Evolutionary conservation across 2,329 filamentous ascomycete genomes (phyloP).

Genomic region (Cladosporium sp.): DNA sequence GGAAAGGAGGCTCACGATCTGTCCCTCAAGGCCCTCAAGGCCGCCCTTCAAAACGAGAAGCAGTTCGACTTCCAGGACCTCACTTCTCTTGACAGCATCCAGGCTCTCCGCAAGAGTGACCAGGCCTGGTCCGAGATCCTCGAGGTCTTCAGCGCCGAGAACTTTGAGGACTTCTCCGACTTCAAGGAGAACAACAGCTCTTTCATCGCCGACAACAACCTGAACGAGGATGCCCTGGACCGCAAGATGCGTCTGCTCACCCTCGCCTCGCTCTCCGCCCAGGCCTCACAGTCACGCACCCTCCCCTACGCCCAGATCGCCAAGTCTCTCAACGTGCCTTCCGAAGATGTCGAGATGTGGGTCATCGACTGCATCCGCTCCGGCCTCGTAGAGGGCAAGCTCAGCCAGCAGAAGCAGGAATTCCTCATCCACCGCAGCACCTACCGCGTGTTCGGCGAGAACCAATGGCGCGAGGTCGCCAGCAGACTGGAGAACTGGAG

Average conservation of each 20-base stretch:
- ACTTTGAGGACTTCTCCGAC: conserved; percentile 91
- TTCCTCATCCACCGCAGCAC: conserved; percentile 96
- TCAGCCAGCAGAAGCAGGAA: conserved; percentile 86
- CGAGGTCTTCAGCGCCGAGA: conserved; percentile 91
- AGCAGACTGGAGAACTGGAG: conserved; percentile 90
- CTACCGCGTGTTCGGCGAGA: conserved; percentile 94
- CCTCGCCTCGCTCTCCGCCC: conserved; percentile 81
- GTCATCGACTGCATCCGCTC: conserved; percentile 97
- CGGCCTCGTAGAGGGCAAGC: conserved; percentile 91
- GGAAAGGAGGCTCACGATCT: conserved; percentile 54
- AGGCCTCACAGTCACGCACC: conserved; percentile 71
- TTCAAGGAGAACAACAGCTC: conserved; percentile 88
- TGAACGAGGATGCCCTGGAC: conserved; percentile 69
- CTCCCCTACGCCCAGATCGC: conserved; percentile 84
- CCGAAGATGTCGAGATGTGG: conserved; percentile 92
- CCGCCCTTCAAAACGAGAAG: conserved; percentile 60
- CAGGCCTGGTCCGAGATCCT: conserved; percentile 85
- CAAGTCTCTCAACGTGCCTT: conserved; percentile 76
- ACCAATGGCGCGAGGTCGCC: conserved; percentile 95
- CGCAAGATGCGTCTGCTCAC: conserved; percentile 97
- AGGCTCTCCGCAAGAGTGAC: conserved; percentile 81
- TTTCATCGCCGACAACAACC: conserved; percentile 72
- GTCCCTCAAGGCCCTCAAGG: conserved; percentile 61
- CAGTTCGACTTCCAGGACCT: conserved; percentile 73
- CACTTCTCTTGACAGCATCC: conserved; percentile 69